A percentile compares a stretch with the other conserved stretches of the same genome.
These are phyloP conservation scores for Hyphopichia buzzinii DNA, from an alignment of 1,139 yeast species.

Conservation along the genomic window DNA sequence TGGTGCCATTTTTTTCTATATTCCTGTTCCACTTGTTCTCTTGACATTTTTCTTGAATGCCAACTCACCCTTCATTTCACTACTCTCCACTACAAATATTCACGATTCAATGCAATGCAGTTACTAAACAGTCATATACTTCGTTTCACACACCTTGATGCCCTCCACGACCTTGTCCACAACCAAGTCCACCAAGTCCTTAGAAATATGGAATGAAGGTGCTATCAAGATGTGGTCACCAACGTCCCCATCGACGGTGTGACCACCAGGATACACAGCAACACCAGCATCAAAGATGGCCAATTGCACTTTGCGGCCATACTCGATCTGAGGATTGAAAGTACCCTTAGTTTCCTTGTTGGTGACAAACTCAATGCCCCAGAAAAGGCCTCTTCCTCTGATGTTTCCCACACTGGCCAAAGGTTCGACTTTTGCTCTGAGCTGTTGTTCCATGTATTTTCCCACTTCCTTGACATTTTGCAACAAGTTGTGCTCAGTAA, in stretches of 20 bases:
- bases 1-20: too few species aligned
- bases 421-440: conserved; percentile 6
- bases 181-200: conserved; percentile 17
- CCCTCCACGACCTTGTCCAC: neutral
- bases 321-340: conserved; percentile 3
- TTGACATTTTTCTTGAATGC: too few species aligned
- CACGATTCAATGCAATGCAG: too few species aligned
- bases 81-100: too few species aligned
- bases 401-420: conserved; percentile 12
- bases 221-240: conserved; percentile 9
- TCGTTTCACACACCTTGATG: neutral
- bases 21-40: too few species aligned
- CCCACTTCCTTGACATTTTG: conserved; percentile 14
- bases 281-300: conserved; percentile 4
- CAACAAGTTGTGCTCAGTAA: conserved; percentile 12
- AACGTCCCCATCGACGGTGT: conserved; percentile 6
- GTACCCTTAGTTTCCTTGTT: conserved; percentile 13
- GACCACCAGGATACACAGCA: conserved; percentile 7
- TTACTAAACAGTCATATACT: neutral
- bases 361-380: conserved; percentile 16
- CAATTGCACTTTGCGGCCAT: neutral
- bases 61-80: too few species aligned
- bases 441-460: conserved; percentile 8
- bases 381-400: conserved; percentile 16
- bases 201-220: conserved; percentile 7